phyloP scores from a whole-genome alignment of 345 rosid genomes.

The Kernera saxatilis region DNA sequence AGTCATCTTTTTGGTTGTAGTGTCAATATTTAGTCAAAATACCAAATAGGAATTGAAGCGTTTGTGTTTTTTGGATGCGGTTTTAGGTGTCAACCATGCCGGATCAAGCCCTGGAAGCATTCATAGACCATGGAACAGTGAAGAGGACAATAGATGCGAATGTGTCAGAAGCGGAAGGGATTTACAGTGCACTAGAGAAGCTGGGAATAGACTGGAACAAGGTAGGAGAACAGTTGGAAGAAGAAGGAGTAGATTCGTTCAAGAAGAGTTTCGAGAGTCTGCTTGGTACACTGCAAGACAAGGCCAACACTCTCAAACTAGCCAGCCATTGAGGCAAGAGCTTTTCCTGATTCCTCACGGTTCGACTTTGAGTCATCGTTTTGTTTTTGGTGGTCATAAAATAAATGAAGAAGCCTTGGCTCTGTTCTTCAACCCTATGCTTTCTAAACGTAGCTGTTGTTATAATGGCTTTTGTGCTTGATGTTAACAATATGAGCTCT shows the following conservation, averaged over 20 bases:
- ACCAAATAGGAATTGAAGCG: background rate
- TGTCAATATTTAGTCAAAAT: background rate
- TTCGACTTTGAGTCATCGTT: background rate
- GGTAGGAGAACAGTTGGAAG: slow-evolving; percentile 79
- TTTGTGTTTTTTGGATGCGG: background rate
- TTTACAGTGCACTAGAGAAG: slow-evolving; percentile 93
- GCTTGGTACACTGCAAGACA: slow-evolving; percentile 87
- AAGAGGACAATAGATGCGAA: slow-evolving; percentile 87
- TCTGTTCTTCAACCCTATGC: background rate
- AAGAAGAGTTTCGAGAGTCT: slow-evolving; percentile 94
- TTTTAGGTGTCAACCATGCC: slow-evolving; percentile 97
- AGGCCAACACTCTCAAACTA: slow-evolving; percentile 84
- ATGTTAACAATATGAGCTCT: background rate
- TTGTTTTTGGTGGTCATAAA: slow-evolving; percentile 11
- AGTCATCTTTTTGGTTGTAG: slow-evolving; percentile 17
- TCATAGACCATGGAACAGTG: slow-evolving; percentile 72
- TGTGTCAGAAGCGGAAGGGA: slow-evolving; percentile 89
- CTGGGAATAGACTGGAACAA: slow-evolving; percentile 82
- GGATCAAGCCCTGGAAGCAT: slow-evolving; percentile 95
- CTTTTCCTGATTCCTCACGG: background rate
- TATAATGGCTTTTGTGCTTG: slow-evolving; percentile 10
- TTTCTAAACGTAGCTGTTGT: background rate
- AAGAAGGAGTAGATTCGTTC: slow-evolving; percentile 90
- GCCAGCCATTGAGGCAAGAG: slow-evolving; percentile 46
- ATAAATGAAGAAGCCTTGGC: slow-evolving; percentile 21